Conservation (phyloP, 2,329 filamentous ascomycete species). For the Dactylellina sp. region DNA sequence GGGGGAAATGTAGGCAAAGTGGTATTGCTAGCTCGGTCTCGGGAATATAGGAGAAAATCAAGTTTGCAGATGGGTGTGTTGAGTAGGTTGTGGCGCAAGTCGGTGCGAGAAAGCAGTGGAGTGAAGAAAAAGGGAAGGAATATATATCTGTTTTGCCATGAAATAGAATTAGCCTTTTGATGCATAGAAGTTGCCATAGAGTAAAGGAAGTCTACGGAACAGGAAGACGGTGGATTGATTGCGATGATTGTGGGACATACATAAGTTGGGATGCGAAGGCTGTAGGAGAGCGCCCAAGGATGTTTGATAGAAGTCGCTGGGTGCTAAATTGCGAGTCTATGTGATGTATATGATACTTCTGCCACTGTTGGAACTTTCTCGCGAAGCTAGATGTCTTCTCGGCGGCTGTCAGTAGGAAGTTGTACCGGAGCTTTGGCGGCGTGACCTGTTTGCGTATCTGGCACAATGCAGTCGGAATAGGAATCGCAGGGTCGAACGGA, state of each 20-base stretch:
- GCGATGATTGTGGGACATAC: slow-evolving; percentile 18
- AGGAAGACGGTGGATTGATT: slow-evolving; percentile 27
- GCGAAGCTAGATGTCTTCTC: slow-evolving; percentile 44
- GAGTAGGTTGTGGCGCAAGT: slow-evolving; percentile 26
- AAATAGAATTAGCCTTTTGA: slow-evolving; percentile 40
- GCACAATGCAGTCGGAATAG: slow-evolving; percentile 2
- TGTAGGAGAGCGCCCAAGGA: slow-evolving; percentile 19
- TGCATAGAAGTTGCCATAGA: slow-evolving; percentile 39
- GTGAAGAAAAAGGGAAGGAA: slow-evolving; percentile 9
- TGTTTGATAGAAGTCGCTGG: slow-evolving; percentile 42
- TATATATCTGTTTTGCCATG: slow-evolving; percentile 35
- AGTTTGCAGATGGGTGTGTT: neutral
- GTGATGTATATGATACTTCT: slow-evolving; percentile 7
- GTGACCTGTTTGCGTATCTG: slow-evolving; percentile 15
- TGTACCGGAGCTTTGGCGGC: slow-evolving; percentile 3
- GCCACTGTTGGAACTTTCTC: slow-evolving; percentile 44
- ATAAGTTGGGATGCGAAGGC: slow-evolving; percentile 25
- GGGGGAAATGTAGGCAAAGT: slow-evolving; percentile 26
- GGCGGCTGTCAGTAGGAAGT: slow-evolving; percentile 29
- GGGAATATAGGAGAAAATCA: slow-evolving; percentile 36
- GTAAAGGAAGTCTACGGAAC: slow-evolving; percentile 41
- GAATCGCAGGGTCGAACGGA: slow-evolving; percentile 22
- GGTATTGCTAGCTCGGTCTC: slow-evolving; percentile 11
- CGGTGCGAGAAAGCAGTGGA: slow-evolving; percentile 33
- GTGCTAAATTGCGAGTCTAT: slow-evolving; percentile 43